A percentile compares a stretch with the other conserved stretches of the same genome.
Evolutionary conservation across 202 grass and related monocot genomes (phyloP).

Genomic region (Dendrocalamus latiflorus): DNA sequence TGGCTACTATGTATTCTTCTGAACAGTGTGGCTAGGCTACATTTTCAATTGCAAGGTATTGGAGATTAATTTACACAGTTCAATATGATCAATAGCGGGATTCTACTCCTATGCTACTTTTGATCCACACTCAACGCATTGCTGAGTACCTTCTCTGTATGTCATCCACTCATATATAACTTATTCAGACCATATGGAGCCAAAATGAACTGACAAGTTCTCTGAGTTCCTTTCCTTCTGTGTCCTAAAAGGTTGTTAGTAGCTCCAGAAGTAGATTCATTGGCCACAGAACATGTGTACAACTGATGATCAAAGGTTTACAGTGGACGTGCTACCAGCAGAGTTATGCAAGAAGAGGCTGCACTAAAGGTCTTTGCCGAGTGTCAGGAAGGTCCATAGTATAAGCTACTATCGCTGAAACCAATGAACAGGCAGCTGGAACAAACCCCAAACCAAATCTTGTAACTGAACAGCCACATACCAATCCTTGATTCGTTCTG

Average conservation of each 20-base stretch:
- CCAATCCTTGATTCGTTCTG: slow-evolving; percentile 2
- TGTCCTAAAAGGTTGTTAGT: slow-evolving; percentile 3
- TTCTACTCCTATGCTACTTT: too few relatives aligned
- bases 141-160: slow-evolving; percentile 8
- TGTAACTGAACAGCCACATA: slow-evolving; percentile 50
- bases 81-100: too few relatives aligned
- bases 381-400: slow-evolving; percentile 89
- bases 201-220: slow-evolving; percentile 1
- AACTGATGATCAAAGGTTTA: background rate
- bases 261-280: background rate
- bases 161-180: background rate
- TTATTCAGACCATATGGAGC: background rate
- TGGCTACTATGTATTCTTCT: background rate
- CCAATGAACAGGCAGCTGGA: slow-evolving; percentile 65
- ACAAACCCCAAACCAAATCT: slow-evolving; percentile 76
- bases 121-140: too few relatives aligned
- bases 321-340: background rate
- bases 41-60: too few relatives aligned
- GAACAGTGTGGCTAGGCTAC: too few relatives aligned
- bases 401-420: slow-evolving; percentile 64
- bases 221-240: background rate
- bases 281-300: background rate
- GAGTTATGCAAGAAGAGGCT: slow-evolving; percentile 81
- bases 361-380: slow-evolving; percentile 42
- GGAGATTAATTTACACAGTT: too few relatives aligned